Percentiles rank a stretch among this genome's conserved stretches.
phyloP scores from a whole-genome alignment of 78 protist genomes.

The Dictyostelium purpureum region DNA sequence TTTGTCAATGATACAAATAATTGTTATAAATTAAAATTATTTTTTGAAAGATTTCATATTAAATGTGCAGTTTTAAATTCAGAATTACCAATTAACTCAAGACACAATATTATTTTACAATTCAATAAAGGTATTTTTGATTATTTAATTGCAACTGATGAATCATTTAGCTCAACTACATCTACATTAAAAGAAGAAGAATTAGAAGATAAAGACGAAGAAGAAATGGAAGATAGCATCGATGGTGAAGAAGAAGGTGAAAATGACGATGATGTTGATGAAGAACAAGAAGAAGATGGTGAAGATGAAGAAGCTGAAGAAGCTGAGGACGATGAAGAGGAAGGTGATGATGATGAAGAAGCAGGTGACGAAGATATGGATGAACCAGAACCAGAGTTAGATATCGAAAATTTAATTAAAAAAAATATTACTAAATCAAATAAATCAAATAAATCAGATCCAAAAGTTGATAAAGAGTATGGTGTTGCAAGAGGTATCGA shows the following conservation, averaged over 20 bases:
- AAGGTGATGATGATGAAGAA: slow-evolving; percentile 18
- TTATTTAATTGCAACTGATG: slow-evolving; percentile 91
- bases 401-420: neutral
- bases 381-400: slow-evolving; percentile 1
- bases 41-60: slow-evolving; percentile 87
- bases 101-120: slow-evolving; percentile 85
- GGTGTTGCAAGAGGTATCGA: slow-evolving; percentile 92
- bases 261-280: slow-evolving; percentile 10
- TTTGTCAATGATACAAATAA: slow-evolving; percentile 86
- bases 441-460: neutral
- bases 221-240: slow-evolving; percentile 7
- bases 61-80: slow-evolving; percentile 83
- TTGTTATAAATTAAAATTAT: slow-evolving; percentile 87
- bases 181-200: slow-evolving; percentile 14
- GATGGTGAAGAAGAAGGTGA: slow-evolving; percentile 1
- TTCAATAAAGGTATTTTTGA: slow-evolving; percentile 90
- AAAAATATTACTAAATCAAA: too few relatives aligned
- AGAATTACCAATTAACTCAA: slow-evolving; percentile 87
- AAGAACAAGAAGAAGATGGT: slow-evolving; percentile 9
- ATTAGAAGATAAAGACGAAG: slow-evolving; percentile 8
- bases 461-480: slow-evolving; percentile 37
- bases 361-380: neutral
- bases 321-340: slow-evolving; percentile 13
- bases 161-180: slow-evolving; percentile 30
- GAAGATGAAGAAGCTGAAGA: slow-evolving; percentile 44